Evolutionary conservation across 768 basidiomycete genomes (phyloP).

Genomic region (Lactarius hatsudake): DNA sequence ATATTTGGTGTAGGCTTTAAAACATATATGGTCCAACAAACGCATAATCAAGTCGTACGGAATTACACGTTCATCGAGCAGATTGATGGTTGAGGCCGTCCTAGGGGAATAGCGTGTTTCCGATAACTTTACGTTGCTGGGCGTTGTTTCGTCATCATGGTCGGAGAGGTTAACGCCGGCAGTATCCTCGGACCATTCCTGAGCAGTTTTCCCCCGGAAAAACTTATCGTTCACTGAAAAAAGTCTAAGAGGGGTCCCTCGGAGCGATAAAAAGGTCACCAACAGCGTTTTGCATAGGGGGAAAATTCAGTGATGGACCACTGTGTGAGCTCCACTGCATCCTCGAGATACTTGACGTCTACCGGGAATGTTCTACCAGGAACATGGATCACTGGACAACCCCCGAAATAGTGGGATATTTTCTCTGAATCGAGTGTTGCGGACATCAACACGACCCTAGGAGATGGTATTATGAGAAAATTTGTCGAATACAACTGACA

Average conservation of each 20-base stretch:
- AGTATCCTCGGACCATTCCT: slow-evolving; percentile 80
- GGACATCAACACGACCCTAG: slow-evolving; percentile 91
- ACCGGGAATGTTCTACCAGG: slow-evolving; percentile 97
- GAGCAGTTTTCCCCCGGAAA: slow-evolving; percentile 54
- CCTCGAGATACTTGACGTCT: slow-evolving; percentile 80
- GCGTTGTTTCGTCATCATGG: slow-evolving; percentile 57
- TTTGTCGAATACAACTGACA: neutral
- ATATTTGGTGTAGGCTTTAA: slow-evolving; percentile 53
- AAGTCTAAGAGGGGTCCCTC: neutral
- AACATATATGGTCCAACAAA: slow-evolving; percentile 81
- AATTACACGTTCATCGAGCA: slow-evolving; percentile 83
- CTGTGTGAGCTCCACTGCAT: slow-evolving; percentile 76
- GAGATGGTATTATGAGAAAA: neutral
- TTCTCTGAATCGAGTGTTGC: slow-evolving; percentile 93
- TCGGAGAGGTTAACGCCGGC: slow-evolving; percentile 45
- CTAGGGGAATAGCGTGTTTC: slow-evolving; percentile 78
- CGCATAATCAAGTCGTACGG: slow-evolving; percentile 88
- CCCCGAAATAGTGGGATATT: slow-evolving; percentile 85
- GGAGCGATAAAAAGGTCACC: slow-evolving; percentile 30
- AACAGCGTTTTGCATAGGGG: slow-evolving; percentile 72
- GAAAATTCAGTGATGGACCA: slow-evolving; percentile 82
- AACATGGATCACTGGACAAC: slow-evolving; percentile 78
- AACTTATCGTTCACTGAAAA: slow-evolving; percentile 58
- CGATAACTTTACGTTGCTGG: slow-evolving; percentile 46
- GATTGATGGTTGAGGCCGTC: slow-evolving; percentile 76